Evolutionary conservation across 352 stramenopile species (phyloP), one percentile per base, ranked within the genome.

Genomic region (Hyaloperonospora brassicae): DNA sequence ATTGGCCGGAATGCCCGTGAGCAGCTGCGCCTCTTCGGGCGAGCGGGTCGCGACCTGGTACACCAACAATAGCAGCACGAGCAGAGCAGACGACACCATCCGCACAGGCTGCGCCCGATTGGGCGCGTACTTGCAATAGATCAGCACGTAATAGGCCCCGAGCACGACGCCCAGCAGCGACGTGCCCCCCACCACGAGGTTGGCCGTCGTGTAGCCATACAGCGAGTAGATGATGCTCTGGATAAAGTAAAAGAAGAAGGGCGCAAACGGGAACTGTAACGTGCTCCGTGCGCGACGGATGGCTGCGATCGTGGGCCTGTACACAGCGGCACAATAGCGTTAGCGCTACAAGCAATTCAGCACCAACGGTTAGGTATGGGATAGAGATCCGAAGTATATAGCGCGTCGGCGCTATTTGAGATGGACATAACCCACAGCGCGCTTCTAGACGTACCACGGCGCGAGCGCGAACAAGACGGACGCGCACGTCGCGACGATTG

Each of bases 231-330:
- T 87, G n/a, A 86, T 49, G n/a, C 70, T 88, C 62, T 86, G 73
- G 51, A 92, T 65, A 31, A 89, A 84, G 66, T 86, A 92, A 64
- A 89, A 89, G 60, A 87, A 92, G 58, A 89, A 89, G 5, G 79
- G 82, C 31, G 74, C 77, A 55, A 89, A 89, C 43, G 79, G 65
- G 61, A 85, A 89, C 66, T 88, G 77, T 38, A 89, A 57, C 40
- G 82, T 92, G 53, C 71, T 87, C 39, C 78, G 74, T 13, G 78
- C 51, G 47, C 73, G 72, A 39, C 74, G 66, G 59, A 92, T 92
- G 41, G 68, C 73, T 27, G 66, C 52, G 39, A 87, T 61, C 6
- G 79, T 89, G 10, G 76, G 72, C 70, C 79, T 89, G 44, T 21
- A 52, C 27, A 25, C 50, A 48, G 17, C 30, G 46, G 41, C 35